Evolutionary conservation across 2,329 filamentous ascomycete genomes (phyloP).

Genomic region (Dactylonectria estremocensis): DNA sequence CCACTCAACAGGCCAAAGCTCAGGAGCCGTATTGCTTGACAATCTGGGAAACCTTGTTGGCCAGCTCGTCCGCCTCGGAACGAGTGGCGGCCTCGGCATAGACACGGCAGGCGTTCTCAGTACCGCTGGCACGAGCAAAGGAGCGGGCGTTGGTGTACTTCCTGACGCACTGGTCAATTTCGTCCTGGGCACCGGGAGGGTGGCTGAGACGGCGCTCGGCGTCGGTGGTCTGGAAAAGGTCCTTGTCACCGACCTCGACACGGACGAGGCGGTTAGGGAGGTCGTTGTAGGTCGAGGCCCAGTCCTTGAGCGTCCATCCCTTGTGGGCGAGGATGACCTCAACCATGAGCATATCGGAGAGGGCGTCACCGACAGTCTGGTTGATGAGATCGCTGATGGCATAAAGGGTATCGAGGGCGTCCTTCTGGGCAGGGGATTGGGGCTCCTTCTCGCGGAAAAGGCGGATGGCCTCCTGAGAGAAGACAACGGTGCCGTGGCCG

Average conservation of each 20-base stretch:
- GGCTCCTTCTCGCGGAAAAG: slow-evolving; percentile 85
- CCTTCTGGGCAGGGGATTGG: slow-evolving; percentile 91
- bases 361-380: slow-evolving; percentile 95
- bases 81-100: slow-evolving; percentile 95
- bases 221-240: slow-evolving; percentile 91
- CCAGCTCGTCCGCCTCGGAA: slow-evolving; percentile 91
- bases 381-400: slow-evolving; percentile 95
- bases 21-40: slow-evolving; percentile 72
- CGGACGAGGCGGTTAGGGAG: slow-evolving; percentile 96
- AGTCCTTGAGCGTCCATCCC: slow-evolving; percentile 89
- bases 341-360: slow-evolving; percentile 96
- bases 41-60: slow-evolving; percentile 84
- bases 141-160: slow-evolving; percentile 92
- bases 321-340: slow-evolving; percentile 98
- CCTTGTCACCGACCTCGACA: slow-evolving; percentile 90
- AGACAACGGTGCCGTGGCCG: slow-evolving; percentile 96
- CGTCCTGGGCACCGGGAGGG: slow-evolving; percentile 83
- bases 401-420: slow-evolving; percentile 86
- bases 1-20: slow-evolving; percentile 26
- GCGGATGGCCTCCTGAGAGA: slow-evolving; percentile 86
- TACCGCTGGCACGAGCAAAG: slow-evolving; percentile 94
- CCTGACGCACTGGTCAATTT: slow-evolving; percentile 89
- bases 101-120: slow-evolving; percentile 95
- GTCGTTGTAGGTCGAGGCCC: slow-evolving; percentile 93
- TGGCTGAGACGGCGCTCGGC: slow-evolving; percentile 90